Evolutionary conservation across 495 filamentous ascomycete genomes (phyloP), one percentile per base, ranked within the genome.

Genomic region (Tuber melanosporum): DNA sequence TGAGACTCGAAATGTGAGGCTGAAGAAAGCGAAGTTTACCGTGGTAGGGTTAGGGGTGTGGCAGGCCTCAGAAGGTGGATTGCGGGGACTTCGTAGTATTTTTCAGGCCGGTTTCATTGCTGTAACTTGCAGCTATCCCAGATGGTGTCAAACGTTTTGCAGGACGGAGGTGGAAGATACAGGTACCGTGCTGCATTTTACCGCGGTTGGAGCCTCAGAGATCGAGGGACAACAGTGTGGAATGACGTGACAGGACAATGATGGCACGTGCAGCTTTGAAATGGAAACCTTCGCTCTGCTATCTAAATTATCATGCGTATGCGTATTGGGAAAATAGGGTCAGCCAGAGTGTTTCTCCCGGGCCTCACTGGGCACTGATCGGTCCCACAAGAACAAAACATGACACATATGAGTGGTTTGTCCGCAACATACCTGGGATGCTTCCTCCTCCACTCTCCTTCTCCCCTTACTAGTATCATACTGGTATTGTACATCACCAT

Each of bases 221-320:
- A 62, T 12, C 8, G 57, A 36, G 57, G 26, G 57, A 66, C 26
- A 66, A 26, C 57, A 66, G 32, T 36, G 57, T 17, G 14, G 26
- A 36, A 36, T 66, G 57, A 66, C 57, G 57, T 17, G 57, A 66
- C 26, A 36, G 57, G 57, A 66, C 57, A 66, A 66, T 66, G 26
- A 66, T 66, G 57, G 57, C 57, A 66, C 57, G 57, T 66, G 57
- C 57, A 4, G 57, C 57, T 66, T 66, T 66, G 57, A 66, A 36
- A 66, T 66, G 4, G 26, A 66, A 36, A 15, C 57, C 57, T 66
- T 66, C 57, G 10, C 5, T 36, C 57, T 15, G 26, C 26, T 66
- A 36, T 19, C 26, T 26, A n/a, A n/a, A n/a, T n/a, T n/a, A 32
- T 19, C 32, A 66, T 66, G 39, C 39, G 39, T 26, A 47, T 15